Percentiles rank a stretch among this genome's conserved stretches.
phyloP scores from a whole-genome alignment of 2,329 filamentous ascomycete species.

The Aspergillus brasiliensis region DNA sequence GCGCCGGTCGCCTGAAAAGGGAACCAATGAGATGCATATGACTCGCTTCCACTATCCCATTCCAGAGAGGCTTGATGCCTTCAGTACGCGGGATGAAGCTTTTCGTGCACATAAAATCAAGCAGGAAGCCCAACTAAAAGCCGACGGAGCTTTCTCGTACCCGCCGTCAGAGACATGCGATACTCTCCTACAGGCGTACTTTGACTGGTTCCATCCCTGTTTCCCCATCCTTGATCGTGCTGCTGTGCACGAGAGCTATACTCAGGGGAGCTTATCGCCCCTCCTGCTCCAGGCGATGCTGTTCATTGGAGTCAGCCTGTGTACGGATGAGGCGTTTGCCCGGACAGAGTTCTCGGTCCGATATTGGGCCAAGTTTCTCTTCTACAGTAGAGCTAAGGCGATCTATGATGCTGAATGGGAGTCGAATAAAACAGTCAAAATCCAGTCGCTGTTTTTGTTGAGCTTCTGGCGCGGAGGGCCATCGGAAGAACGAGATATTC shows the following conservation, averaged over 20 bases:
- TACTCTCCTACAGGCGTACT: constrained; percentile 54
- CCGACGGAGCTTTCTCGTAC: constrained; percentile 49
- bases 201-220: constrained; percentile 59
- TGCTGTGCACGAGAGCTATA: constrained; percentile 45
- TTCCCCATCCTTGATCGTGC: constrained; percentile 57
- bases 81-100: constrained; percentile 20
- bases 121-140: constrained; percentile 40
- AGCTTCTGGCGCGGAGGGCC: constrained; percentile 59
- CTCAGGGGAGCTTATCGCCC: constrained; percentile 49
- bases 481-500: constrained; percentile 50
- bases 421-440: constrained; percentile 52
- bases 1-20: neutral
- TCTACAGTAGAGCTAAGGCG: constrained; percentile 55
- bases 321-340: constrained; percentile 49
- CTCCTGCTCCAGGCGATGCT: constrained; percentile 57
- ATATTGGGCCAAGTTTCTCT: constrained; percentile 52
- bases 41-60: constrained; percentile 42
- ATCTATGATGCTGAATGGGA: constrained; percentile 59
- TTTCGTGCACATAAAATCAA: constrained; percentile 31
- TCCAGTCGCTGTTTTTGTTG: constrained; percentile 57
- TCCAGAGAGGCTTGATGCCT: constrained; percentile 22
- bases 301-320: constrained; percentile 58
- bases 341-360: constrained; percentile 52
- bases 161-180: constrained; percentile 48
- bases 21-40: constrained; percentile 23